Base-by-base conservation (phyloP, 2,329 filamentous ascomycete genomes). In the Colletotrichum sp. region DNA sequence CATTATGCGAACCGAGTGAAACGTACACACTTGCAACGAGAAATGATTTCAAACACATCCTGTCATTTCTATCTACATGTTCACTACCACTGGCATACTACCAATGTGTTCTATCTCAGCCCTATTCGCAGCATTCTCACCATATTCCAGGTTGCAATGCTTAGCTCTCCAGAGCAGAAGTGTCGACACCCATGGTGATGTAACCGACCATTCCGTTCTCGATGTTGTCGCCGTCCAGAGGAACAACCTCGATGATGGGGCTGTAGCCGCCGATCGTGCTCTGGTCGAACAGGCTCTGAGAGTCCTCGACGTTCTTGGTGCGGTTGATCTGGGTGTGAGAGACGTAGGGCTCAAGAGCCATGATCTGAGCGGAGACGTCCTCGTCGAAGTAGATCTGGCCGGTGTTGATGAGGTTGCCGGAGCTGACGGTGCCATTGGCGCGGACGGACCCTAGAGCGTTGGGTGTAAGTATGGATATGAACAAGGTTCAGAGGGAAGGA, bases 331-430 rank as follows among this genome's bases (percentile, higher is more conserved):
- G 60, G 62, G 69, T 86, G 81, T 90, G 90, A 69, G 80, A 81
- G 39, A 78, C 81, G 81, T 91, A 90, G 1, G 91, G 90, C 4
- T 82, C 79, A 0, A 84, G 83, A 10, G 82, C 80, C 75, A 92
- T 89, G 69, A 92, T 90, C 67, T 70, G 34, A 24, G 32, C 28
- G 15, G 57, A 64, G 9, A 75, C 28, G 24, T 34, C 32, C 30
- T 71, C 62, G 16, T 65, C 67, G 44, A 75, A 75, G 60, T 71
- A 75, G 36, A 70, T 57, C 49, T 75, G 72, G 32, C 67, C 72
- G 10, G 49, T 71, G 66, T 44, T 91, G 36, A 83, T 82, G 52
- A 81, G 81, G 0, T 83, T 80, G 36, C 69, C 75, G 24, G 69
- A 49, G 49, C 36, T 64, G 49, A 72, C 30, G 62, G 69, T 72